Percentiles rank a stretch among this genome's conserved stretches.
These are phyloP conservation scores for Citrus medica DNA, from an alignment of 345 rosid species.

Conservation along the genomic window DNA sequence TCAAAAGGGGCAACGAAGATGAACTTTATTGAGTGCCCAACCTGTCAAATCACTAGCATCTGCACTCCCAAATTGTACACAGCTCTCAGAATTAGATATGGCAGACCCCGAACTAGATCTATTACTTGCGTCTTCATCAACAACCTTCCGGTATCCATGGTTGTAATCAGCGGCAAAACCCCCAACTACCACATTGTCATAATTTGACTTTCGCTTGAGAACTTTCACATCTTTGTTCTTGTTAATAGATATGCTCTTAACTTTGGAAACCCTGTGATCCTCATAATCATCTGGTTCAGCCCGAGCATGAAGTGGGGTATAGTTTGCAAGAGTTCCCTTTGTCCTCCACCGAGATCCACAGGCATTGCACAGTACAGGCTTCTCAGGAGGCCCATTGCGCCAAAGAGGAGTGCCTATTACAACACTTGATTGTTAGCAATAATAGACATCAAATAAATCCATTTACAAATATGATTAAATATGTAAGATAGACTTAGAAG, in stretches of 20 bases:
- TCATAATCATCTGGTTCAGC: slow-evolving; percentile 60
- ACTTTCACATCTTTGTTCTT: slow-evolving; percentile 61
- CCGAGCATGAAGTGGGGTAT: slow-evolving; percentile 77
- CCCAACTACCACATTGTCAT: slow-evolving; percentile 40
- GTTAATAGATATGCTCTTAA: slow-evolving; percentile 51
- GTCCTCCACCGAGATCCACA: slow-evolving; percentile 98
- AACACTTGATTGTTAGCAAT: slow-evolving; percentile 19
- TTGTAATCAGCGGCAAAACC: slow-evolving; percentile 42
- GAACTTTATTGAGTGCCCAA: slow-evolving; percentile 21
- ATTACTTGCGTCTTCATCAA: slow-evolving; percentile 86
- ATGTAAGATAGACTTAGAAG: slow-evolving; percentile 1
- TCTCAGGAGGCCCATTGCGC: slow-evolving; percentile 99
- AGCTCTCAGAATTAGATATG: slow-evolving; percentile 92
- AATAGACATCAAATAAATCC: not conserved
- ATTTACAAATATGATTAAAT: not conserved
- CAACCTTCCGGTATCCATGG: slow-evolving; percentile 46
- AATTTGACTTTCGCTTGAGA: slow-evolving; percentile 71
- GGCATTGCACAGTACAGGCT: slow-evolving; percentile 97
- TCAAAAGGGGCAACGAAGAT: not conserved
- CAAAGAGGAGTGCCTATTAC: slow-evolving; percentile 87
- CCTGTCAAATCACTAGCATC: slow-evolving; percentile 96
- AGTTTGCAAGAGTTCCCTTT: slow-evolving; percentile 81
- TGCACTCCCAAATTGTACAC: slow-evolving; percentile 76
- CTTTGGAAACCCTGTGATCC: slow-evolving; percentile 54
- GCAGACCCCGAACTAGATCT: slow-evolving; percentile 98